phyloP scores from a whole-genome alignment of 176 grass and related monocot genomes.

The Oryza officinalis region DNA sequence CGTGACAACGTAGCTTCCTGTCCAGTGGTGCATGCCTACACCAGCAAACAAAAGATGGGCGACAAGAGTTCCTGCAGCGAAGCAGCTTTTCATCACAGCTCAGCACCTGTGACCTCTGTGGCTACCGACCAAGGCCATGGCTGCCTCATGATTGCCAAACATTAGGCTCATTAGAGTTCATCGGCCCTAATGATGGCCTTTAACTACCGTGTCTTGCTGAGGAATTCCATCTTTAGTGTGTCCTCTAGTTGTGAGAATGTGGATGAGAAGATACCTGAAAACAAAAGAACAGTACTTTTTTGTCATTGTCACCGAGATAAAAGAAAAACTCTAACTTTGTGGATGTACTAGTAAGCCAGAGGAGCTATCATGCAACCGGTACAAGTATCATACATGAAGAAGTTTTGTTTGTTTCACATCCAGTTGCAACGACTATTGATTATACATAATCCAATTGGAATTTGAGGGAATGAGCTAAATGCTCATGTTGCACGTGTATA shows the following conservation, averaged over 20 bases:
- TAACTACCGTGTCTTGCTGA: slow-evolving; percentile 40
- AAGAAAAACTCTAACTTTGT: neutral
- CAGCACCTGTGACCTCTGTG: slow-evolving; percentile 1
- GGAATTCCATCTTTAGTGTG: slow-evolving; percentile 50
- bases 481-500: neutral
- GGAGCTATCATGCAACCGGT: neutral
- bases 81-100: neutral
- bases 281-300: neutral
- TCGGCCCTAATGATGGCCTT: neutral
- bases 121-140: slow-evolving; percentile 1
- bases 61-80: neutral
- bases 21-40: neutral
- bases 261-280: slow-evolving; percentile 64
- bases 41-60: neutral
- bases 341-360: neutral
- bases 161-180: neutral
- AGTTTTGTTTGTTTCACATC: neutral
- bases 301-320: neutral
- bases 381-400: neutral
- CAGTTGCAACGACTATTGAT: neutral
- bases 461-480: neutral
- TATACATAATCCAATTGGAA: neutral
- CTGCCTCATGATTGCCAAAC: slow-evolving; percentile 17
- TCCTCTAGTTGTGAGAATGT: slow-evolving; percentile 70
- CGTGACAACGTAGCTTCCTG: neutral